Conservation (phyloP, 129 eudicot species). For the Apium graveolens region DNA sequence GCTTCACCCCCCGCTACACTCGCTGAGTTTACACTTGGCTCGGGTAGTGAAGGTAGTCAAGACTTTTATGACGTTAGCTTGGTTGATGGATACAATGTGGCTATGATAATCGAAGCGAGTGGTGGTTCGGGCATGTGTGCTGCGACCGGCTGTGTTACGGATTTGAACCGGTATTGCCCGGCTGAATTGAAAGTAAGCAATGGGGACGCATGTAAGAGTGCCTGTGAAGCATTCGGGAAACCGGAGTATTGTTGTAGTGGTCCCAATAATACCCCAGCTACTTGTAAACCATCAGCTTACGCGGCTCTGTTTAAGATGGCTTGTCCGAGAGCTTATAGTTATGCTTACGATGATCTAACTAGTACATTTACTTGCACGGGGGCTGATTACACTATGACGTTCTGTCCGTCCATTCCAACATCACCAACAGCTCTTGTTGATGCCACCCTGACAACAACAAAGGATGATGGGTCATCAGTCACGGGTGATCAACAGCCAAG, state of each 20-base stretch:
- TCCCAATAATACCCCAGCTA: constrained; percentile 68
- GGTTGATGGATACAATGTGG: constrained; percentile 78
- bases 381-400: constrained; percentile 83
- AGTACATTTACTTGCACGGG: constrained; percentile 88
- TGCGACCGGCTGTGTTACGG: constrained; percentile 80
- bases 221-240: constrained; percentile 82
- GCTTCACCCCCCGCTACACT: constrained; percentile 88
- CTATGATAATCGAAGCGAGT: constrained; percentile 66
- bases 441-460: constrained; percentile 31
- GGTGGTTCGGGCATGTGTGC: constrained; percentile 86
- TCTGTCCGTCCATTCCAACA: constrained; percentile 61
- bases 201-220: constrained; percentile 85
- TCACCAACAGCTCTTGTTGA: constrained; percentile 4
- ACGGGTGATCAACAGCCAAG: constrained; percentile 24
- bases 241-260: constrained; percentile 94
- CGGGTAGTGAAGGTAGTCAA: constrained; percentile 39
- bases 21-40: constrained; percentile 82
- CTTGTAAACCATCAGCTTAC: constrained; percentile 77
- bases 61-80: constrained; percentile 92
- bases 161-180: constrained; percentile 77
- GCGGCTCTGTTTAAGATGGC: constrained; percentile 73
- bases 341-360: constrained; percentile 86
- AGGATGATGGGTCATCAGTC: constrained; percentile 25
- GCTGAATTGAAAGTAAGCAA: constrained; percentile 54
- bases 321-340: constrained; percentile 90